Conservation (phyloP, 345 rosid genomes). For the Syzygium oleosum region DNA sequence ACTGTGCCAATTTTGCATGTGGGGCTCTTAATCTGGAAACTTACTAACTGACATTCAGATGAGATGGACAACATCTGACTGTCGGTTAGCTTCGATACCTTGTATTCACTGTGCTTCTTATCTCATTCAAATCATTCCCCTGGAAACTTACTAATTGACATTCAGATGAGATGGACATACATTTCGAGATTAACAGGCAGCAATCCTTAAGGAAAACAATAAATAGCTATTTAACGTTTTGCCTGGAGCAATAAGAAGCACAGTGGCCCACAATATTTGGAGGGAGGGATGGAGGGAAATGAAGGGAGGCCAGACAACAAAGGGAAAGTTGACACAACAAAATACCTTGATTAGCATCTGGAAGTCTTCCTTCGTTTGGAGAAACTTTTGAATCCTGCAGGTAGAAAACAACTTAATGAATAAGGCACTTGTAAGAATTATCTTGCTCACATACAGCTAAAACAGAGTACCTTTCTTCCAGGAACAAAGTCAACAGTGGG, state of each 20-base stretch:
- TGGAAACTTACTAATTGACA: background rate
- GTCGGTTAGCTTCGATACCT: background rate
- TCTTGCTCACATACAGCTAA: background rate
- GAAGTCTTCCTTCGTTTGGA: conserved; percentile 84
- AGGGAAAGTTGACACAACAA: background rate
- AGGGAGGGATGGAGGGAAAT: background rate
- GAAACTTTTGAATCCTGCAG: conserved; percentile 63
- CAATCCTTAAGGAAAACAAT: background rate
- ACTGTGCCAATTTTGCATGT: background rate
- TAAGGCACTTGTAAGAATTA: background rate
- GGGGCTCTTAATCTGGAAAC: background rate
- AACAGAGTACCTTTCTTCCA: conserved; percentile 63
- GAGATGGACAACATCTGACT: background rate
- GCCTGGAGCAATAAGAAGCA: background rate
- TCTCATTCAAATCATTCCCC: background rate
- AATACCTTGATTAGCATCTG: conserved; percentile 75
- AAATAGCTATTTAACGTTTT: background rate
- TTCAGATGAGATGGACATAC: background rate
- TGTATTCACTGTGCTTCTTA: background rate
- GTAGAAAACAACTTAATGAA: background rate
- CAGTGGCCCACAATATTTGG: background rate
- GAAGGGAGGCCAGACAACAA: background rate
- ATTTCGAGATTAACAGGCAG: background rate
- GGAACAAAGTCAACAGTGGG: conserved; percentile 77
- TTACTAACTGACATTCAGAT: background rate